phyloP scores from a whole-genome alignment of 2,329 filamentous ascomycete genomes.

The Penicillium nordicum region DNA sequence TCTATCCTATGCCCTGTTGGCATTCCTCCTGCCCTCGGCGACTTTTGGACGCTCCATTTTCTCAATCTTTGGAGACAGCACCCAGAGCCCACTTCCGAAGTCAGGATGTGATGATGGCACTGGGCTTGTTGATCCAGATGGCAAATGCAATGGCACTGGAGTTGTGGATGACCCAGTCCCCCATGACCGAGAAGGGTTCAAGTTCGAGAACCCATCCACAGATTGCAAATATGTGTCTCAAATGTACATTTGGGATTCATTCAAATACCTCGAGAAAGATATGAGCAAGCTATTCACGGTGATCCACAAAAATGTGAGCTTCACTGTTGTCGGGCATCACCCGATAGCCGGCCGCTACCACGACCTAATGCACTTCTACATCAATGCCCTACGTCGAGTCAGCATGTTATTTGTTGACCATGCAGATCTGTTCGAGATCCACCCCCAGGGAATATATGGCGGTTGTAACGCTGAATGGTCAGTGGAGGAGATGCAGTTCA shows the following conservation, averaged over 20 bases:
- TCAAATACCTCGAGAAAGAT: conserved; percentile 33
- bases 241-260: conserved; percentile 33
- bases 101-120: conserved; percentile 20
- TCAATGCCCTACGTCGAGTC: conserved; percentile 33
- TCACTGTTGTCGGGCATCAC: conserved; percentile 34
- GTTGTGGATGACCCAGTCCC: conserved; percentile 22
- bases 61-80: background rate
- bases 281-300: conserved; percentile 32
- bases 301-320: conserved; percentile 33
- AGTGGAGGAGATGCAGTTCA: conserved; percentile 32
- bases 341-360: conserved; percentile 32
- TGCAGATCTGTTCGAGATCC: conserved; percentile 30
- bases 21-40: conserved; percentile 1
- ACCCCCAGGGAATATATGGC: conserved; percentile 31
- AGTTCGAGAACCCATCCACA: conserved; percentile 33
- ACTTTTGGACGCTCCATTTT: background rate
- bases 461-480: conserved; percentile 34
- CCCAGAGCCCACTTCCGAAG: background rate
- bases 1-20: background rate
- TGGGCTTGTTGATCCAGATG: conserved; percentile 26
- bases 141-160: conserved; percentile 28
- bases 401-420: conserved; percentile 28
- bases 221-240: conserved; percentile 32
- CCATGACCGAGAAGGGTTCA: conserved; percentile 26
- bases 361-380: conserved; percentile 34